Percentiles rank a stretch among this genome's conserved stretches.
Evolutionary conservation across 441 rosid species (phyloP).

Genomic region (Corymbia calophylla): DNA sequence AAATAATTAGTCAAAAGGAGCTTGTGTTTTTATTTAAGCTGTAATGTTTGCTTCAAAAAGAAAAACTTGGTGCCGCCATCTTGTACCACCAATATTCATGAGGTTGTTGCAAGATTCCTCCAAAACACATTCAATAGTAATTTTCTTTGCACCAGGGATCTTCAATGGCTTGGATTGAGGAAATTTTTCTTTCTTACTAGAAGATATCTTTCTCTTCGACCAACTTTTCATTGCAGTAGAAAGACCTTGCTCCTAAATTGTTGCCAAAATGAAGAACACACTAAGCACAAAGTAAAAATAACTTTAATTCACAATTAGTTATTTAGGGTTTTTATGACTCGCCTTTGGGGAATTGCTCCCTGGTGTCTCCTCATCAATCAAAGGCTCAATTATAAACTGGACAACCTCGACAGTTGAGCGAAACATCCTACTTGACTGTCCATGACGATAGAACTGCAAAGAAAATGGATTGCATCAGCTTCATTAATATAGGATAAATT

Average conservation of each 20-base stretch:
- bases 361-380: not conserved
- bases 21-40: not conserved
- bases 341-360: not conserved
- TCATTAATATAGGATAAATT: not conserved
- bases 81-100: not conserved
- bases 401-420: not conserved
- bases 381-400: not conserved
- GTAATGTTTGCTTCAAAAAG: not conserved
- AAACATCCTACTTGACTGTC: not conserved
- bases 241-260: not conserved
- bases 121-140: not conserved
- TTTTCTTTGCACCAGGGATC: not conserved
- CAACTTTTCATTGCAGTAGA: not conserved
- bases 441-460: not conserved
- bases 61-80: not conserved
- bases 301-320: not conserved
- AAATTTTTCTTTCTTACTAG: not conserved
- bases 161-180: not conserved
- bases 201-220: not conserved
- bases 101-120: not conserved
- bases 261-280: not conserved
- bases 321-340: not conserved
- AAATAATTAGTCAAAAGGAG: not conserved
- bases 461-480: not conserved
- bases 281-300: not conserved